Conservation (phyloP, 495 filamentous ascomycete genomes). For the Chaetomium cochliodes region DNA sequence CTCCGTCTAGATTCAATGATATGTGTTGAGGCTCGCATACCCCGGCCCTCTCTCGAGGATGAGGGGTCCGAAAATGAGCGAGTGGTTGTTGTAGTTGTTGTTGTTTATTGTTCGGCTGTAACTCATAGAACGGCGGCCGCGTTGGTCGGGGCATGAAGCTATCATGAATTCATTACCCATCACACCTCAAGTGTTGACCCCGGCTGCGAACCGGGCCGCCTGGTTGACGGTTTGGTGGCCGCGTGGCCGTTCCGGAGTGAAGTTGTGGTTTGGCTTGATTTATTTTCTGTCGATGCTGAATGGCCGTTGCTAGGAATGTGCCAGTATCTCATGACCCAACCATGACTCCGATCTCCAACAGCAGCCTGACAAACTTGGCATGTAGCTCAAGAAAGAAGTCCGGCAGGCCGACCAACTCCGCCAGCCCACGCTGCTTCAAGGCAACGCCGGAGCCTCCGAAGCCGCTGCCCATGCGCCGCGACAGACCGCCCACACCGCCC, state of each 20-base stretch:
- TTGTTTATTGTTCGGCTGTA: neutral
- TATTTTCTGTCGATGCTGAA: too few species aligned
- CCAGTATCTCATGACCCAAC: conserved; percentile 36
- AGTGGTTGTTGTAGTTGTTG: neutral
- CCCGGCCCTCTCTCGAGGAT: too few species aligned
- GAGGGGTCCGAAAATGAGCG: too few species aligned
- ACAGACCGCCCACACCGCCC: conserved; percentile 43
- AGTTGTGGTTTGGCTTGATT: too few species aligned
- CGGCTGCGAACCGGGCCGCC: neutral
- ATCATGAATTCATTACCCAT: conserved; percentile 6
- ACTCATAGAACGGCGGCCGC: neutral
- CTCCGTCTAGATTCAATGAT: too few species aligned
- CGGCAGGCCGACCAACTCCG: conserved; percentile 81
- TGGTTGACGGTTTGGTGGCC: neutral
- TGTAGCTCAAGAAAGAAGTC: conserved; percentile 90
- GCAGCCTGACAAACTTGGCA: conserved; percentile 68
- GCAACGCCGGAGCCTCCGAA: conserved; percentile 45
- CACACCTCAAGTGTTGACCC: conserved; percentile 3
- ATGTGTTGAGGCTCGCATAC: too few species aligned
- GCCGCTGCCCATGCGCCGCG: conserved; percentile 39
- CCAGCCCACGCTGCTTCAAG: conserved; percentile 71
- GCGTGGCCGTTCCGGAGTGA: too few species aligned
- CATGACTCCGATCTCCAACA: conserved; percentile 62
- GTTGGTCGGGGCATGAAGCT: neutral
- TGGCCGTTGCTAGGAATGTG: too few species aligned